phyloP scores from a whole-genome alignment of 768 basidiomycete genomes.

The Paxillus ammoniavirescens region DNA sequence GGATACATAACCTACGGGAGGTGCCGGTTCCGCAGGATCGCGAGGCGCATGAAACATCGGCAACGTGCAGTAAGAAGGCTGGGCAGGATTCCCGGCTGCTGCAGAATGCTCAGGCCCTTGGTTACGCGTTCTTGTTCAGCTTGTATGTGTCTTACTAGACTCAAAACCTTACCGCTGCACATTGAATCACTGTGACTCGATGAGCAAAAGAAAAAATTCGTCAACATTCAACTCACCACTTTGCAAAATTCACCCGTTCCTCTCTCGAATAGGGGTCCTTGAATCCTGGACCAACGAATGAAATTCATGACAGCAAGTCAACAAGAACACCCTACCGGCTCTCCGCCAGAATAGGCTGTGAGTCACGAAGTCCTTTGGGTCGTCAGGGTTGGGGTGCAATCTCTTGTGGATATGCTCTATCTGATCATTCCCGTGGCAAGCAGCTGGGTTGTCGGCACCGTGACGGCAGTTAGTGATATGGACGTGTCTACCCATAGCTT shows the following conservation, averaged over 20 bases:
- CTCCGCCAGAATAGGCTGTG: conserved; percentile 52
- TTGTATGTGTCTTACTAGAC: no score
- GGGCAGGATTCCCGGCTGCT: conserved; percentile 31
- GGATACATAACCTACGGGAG: conserved; percentile 41
- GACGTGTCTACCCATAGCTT: conserved; percentile 47
- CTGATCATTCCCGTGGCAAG: conserved; percentile 37
- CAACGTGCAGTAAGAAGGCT: conserved; percentile 50
- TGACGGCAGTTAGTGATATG: conserved; percentile 56
- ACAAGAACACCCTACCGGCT: conserved; percentile 35
- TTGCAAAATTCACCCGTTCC: conserved; percentile 45
- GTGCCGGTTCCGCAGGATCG: conserved; percentile 42
- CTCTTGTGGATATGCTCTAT: conserved; percentile 38
- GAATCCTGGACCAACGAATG: conserved; percentile 37
- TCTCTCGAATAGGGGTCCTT: conserved; percentile 56
- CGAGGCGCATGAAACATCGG: conserved; percentile 47
- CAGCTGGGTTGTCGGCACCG: conserved; percentile 29
- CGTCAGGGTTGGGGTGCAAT: conserved; percentile 42
- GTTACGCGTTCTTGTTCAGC: no score
- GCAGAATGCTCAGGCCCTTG: conserved; percentile 8
- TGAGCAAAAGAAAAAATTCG: background rate
- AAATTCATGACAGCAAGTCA: no score
- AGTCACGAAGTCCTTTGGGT: conserved; percentile 49
- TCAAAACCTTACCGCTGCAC: conserved; percentile 36
- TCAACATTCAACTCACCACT: conserved; percentile 36
- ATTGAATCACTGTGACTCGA: conserved; percentile 37